phyloP scores from a whole-genome alignment of 768 basidiomycete species.

The Melanogaster broomeanus region DNA sequence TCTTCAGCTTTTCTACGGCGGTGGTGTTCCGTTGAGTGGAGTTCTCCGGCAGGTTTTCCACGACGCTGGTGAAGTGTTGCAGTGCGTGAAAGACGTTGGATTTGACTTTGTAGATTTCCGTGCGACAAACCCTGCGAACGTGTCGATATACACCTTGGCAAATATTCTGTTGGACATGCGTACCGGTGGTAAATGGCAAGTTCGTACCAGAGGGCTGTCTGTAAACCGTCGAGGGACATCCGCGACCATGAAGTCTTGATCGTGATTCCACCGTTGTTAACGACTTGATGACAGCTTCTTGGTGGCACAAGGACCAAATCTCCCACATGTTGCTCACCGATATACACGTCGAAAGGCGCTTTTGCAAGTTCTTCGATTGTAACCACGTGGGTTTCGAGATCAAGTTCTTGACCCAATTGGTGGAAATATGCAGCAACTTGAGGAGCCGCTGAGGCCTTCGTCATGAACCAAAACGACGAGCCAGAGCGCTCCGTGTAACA shows the following conservation, averaged over 20 bases:
- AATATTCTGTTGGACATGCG: conserved; percentile 1
- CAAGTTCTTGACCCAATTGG: conserved; percentile 46
- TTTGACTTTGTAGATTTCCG: conserved; percentile 77
- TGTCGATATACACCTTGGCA: neutral
- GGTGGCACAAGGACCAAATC: conserved; percentile 83
- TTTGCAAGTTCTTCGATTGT: conserved; percentile 61
- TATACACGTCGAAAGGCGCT: conserved; percentile 70
- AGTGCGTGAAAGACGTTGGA: conserved; percentile 61
- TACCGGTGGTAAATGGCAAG: conserved; percentile 81
- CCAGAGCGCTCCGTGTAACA: conserved; percentile 72
- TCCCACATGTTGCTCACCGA: conserved; percentile 72
- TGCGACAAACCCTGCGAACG: conserved; percentile 67
- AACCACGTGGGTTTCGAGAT: conserved; percentile 71
- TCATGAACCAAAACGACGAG: conserved; percentile 89
- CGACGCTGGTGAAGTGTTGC: conserved; percentile 30
- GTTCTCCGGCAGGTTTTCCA: conserved; percentile 7
- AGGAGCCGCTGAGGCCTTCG: conserved; percentile 56
- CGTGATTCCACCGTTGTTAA: conserved; percentile 79
- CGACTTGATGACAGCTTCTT: conserved; percentile 80
- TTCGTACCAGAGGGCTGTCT: conserved; percentile 66
- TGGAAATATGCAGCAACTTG: conserved; percentile 61
- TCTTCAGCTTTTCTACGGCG: conserved; percentile 26
- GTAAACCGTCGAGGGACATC: conserved; percentile 69
- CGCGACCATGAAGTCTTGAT: conserved; percentile 87
- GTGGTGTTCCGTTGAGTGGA: neutral